Conservation (phyloP, 768 basidiomycete genomes). For the Podaxis carcinomalis region DNA sequence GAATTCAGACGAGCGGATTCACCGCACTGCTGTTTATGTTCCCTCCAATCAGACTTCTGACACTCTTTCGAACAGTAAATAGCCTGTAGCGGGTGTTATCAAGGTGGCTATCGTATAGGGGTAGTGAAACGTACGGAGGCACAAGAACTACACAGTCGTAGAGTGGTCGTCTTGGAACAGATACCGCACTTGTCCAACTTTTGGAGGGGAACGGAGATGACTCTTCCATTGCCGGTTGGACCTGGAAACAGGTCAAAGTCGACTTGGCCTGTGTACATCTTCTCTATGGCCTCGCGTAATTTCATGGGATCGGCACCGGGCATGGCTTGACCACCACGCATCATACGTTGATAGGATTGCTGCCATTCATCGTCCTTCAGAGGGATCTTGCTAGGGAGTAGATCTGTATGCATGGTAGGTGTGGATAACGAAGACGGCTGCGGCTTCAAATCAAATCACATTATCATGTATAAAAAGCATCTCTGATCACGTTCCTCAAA, state of each 20-base stretch:
- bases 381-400: not conserved
- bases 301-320: not conserved
- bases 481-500: too few relatives aligned
- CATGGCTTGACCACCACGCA: not conserved
- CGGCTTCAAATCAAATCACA: too few relatives aligned
- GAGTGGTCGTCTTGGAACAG: conserved; percentile 2
- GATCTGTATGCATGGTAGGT: not conserved
- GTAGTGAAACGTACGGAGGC: conserved; percentile 7
- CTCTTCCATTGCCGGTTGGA: not conserved
- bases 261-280: not conserved
- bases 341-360: conserved; percentile 2
- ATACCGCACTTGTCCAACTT: conserved; percentile 12
- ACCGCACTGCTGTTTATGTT: conserved; percentile 14
- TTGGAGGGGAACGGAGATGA: conserved; percentile 7
- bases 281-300: not conserved
- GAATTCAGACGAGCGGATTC: not conserved
- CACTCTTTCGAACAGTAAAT: conserved; percentile 14
- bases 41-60: conserved; percentile 13
- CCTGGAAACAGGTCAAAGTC: not conserved
- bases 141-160: conserved; percentile 13
- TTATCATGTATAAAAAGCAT: too few relatives aligned
- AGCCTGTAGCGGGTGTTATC: not conserved
- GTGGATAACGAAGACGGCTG: not conserved
- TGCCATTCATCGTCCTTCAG: not conserved
- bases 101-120: not conserved